Conservation (phyloP, 371 early-diverging fungal genomes). For the Enterospora canceri region DNA sequence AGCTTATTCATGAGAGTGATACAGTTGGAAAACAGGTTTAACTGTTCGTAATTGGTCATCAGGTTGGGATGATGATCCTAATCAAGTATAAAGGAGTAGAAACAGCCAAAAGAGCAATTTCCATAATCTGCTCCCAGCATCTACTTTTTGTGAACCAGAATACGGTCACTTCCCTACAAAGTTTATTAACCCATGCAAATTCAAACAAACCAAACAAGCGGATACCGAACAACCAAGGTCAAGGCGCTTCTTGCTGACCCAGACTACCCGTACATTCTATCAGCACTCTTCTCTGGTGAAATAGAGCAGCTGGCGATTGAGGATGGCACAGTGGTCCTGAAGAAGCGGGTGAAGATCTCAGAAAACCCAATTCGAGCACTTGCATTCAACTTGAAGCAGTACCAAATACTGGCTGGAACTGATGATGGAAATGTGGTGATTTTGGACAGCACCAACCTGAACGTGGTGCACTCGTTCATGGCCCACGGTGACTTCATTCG, state of each 20-base stretch:
- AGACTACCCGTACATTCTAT: slow-evolving; percentile 38
- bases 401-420: slow-evolving; percentile 37
- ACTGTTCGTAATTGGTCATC: too few species aligned
- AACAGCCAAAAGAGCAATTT: too few species aligned
- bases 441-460: slow-evolving; percentile 37
- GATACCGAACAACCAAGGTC: slow-evolving; percentile 26
- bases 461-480: slow-evolving; percentile 29
- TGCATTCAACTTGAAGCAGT: slow-evolving; percentile 31
- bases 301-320: slow-evolving; percentile 42
- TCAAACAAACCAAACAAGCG: slow-evolving; percentile 8
- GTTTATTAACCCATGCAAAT: too few species aligned
- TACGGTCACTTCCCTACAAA: too few species aligned
- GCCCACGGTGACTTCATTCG: slow-evolving; percentile 55
- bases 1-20: too few species aligned
- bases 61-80: too few species aligned
- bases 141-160: too few species aligned
- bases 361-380: slow-evolving; percentile 45
- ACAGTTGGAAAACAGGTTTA: too few species aligned
- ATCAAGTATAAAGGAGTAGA: too few species aligned
- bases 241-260: slow-evolving; percentile 41
- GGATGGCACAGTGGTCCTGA: slow-evolving; percentile 12
- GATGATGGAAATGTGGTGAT: slow-evolving; percentile 49
- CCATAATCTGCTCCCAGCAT: too few species aligned
- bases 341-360: slow-evolving; percentile 35
- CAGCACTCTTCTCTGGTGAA: slow-evolving; percentile 46